These are phyloP conservation scores for Pyrus communis DNA, from an alignment of 306 rosid genomes.

Conservation along the genomic window DNA sequence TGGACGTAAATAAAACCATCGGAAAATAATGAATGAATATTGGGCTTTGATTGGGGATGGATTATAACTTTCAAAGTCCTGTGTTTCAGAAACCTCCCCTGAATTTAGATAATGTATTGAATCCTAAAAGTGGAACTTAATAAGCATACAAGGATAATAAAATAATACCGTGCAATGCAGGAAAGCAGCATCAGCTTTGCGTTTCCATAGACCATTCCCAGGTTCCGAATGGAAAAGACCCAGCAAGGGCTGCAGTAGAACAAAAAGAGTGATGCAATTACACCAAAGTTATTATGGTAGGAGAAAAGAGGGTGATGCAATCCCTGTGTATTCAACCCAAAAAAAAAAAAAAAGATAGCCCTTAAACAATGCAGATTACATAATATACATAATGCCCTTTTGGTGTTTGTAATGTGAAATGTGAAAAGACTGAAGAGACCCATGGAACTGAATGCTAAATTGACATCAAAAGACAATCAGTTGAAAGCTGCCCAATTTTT, in stretches of 20 bases:
- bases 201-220: constrained; percentile 92
- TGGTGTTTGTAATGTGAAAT: not conserved
- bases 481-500: not conserved
- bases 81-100: not conserved
- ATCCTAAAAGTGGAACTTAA: constrained; percentile 1
- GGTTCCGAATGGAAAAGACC: constrained; percentile 65
- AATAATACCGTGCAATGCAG: constrained; percentile 58
- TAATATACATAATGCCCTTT: not conserved
- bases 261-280: not conserved
- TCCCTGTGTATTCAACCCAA: not conserved
- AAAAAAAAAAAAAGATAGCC: too few relatives aligned
- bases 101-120: not conserved
- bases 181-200: constrained; percentile 82
- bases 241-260: constrained; percentile 74
- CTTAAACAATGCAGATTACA: not conserved
- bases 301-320: not conserved
- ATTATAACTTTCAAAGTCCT: not conserved
- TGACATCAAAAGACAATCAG: not conserved
- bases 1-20: too few relatives aligned
- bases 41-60: too few relatives aligned
- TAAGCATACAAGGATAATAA: not conserved
- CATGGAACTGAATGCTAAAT: not conserved
- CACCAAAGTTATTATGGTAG: not conserved
- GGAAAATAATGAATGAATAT: not conserved
- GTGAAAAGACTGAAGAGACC: not conserved